A percentile compares a stretch with the other conserved stretches of the same genome.
Conservation (phyloP, 139 green algal species). For the Chlorella sp. region DNA sequence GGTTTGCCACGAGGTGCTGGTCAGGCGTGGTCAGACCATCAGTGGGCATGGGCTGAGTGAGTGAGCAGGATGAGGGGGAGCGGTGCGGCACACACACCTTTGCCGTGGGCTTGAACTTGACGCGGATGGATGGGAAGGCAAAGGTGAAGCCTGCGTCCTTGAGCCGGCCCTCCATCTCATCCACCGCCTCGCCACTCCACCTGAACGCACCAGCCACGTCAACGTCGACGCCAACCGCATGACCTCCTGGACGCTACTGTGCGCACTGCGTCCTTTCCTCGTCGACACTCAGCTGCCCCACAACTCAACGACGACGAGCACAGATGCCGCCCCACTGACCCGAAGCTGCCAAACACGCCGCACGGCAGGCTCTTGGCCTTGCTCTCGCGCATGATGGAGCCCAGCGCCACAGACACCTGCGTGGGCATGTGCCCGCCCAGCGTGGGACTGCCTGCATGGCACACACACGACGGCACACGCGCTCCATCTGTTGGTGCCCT, state of each 20-base stretch:
- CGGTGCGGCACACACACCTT: too few relatives aligned
- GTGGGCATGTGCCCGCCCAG: conserved; percentile 96
- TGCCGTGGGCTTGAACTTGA: conserved; percentile 91
- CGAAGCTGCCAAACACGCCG: conserved; percentile 95
- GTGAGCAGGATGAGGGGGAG: too few relatives aligned
- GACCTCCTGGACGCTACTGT: too few relatives aligned
- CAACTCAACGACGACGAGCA: too few relatives aligned
- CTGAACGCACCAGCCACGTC: too few relatives aligned
- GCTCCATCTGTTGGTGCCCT: too few relatives aligned
- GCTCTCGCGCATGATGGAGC: conserved; percentile 67
- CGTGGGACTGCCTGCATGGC: conserved; percentile 68
- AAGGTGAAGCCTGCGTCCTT: conserved; percentile 85
- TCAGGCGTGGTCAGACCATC: too few relatives aligned
- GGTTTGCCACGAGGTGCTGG: too few relatives aligned
- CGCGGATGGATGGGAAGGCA: conserved; percentile 82
- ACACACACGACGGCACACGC: background rate
- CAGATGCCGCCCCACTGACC: conserved; percentile 34
- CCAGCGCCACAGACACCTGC: conserved; percentile 71
- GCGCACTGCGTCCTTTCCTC: too few relatives aligned
- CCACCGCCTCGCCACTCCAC: conserved; percentile 86
- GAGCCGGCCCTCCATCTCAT: conserved; percentile 67
- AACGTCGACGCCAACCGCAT: too few relatives aligned
- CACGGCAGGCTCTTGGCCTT: conserved; percentile 62
- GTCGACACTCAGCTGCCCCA: too few relatives aligned
- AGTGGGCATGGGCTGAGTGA: too few relatives aligned